Conservation (phyloP, 2,329 filamentous ascomycete species). For the Colletotrichum neosansevieriae region DNA sequence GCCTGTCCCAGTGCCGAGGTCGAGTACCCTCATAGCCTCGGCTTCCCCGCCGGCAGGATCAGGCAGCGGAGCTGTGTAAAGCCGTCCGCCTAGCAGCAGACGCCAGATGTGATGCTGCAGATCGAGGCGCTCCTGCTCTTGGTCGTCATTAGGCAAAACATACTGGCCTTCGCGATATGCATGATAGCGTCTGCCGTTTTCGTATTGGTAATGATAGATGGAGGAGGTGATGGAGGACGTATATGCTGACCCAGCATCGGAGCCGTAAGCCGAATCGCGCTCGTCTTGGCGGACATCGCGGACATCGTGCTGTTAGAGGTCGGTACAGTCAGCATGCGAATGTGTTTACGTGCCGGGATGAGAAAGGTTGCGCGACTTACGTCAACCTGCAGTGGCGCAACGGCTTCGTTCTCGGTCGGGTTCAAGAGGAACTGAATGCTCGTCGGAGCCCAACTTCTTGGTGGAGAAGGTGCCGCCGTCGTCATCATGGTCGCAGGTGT, state of each 20-base stretch:
- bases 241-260: constrained; percentile 47
- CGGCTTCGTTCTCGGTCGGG: constrained; percentile 40
- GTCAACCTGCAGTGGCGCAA: constrained; percentile 45
- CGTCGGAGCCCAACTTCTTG: constrained; percentile 9
- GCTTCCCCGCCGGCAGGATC: constrained; percentile 44
- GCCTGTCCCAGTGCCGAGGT: constrained; percentile 70
- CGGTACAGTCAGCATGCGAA: constrained; percentile 23
- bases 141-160: constrained; percentile 37
- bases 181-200: constrained; percentile 63
- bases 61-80: constrained; percentile 47
- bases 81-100: constrained; percentile 49
- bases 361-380: constrained; percentile 34
- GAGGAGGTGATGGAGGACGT: constrained; percentile 56
- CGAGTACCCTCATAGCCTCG: constrained; percentile 58
- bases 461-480: constrained; percentile 4
- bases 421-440: constrained; percentile 35
- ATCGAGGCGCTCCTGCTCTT: constrained; percentile 48
- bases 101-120: constrained; percentile 53
- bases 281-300: constrained; percentile 41
- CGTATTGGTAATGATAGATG: constrained; percentile 58
- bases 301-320: constrained; percentile 19
- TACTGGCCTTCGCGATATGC: constrained; percentile 59
- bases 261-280: constrained; percentile 51
- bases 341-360: not conserved
- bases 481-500: not conserved